Percentiles rank a stretch among this genome's conserved stretches.
Conservation (phyloP, 352 stramenopile species). For the Pilasporangium apinafurcum region DNA sequence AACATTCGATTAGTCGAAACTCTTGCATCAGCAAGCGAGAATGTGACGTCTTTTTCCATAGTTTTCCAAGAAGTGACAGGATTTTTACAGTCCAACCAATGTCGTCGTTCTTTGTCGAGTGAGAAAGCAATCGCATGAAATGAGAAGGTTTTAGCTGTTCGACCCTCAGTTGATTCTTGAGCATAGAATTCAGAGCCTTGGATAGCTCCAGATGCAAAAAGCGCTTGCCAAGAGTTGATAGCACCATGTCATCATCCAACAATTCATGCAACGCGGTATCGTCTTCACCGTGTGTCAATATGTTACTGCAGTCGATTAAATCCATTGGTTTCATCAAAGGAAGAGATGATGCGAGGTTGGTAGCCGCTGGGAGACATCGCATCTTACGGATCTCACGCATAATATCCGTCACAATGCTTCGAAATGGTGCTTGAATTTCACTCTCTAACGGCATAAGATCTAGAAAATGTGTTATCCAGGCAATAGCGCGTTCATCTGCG, state of each 20-base stretch:
- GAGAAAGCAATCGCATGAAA: constrained; percentile 42
- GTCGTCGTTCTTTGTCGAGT: constrained; percentile 27
- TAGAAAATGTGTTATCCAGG: constrained; percentile 25
- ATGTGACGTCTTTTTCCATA: constrained; percentile 53
- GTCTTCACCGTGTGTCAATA: constrained; percentile 19
- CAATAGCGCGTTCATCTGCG: neutral
- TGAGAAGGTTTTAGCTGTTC: constrained; percentile 61
- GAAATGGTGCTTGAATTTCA: constrained; percentile 70
- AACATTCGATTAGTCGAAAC: constrained; percentile 66
- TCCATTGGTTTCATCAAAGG: constrained; percentile 21
- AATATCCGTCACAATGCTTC: constrained; percentile 43
- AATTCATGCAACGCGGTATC: constrained; percentile 8
- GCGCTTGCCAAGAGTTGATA: constrained; percentile 35
- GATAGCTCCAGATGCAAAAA: constrained; percentile 40
- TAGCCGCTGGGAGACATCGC: constrained; percentile 31
- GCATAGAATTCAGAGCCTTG: constrained; percentile 19
- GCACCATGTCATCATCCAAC: constrained; percentile 10
- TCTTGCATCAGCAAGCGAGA: constrained; percentile 43
- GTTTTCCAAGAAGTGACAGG: constrained; percentile 39
- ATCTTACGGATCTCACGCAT: constrained; percentile 49
- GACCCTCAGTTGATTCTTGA: constrained; percentile 58
- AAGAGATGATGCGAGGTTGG: neutral
- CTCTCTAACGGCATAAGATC: constrained; percentile 59
- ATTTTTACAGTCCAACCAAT: constrained; percentile 29
- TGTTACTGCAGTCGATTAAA: constrained; percentile 42